Conservation (phyloP, 306 rosid genomes). For the Comarum palustre region DNA sequence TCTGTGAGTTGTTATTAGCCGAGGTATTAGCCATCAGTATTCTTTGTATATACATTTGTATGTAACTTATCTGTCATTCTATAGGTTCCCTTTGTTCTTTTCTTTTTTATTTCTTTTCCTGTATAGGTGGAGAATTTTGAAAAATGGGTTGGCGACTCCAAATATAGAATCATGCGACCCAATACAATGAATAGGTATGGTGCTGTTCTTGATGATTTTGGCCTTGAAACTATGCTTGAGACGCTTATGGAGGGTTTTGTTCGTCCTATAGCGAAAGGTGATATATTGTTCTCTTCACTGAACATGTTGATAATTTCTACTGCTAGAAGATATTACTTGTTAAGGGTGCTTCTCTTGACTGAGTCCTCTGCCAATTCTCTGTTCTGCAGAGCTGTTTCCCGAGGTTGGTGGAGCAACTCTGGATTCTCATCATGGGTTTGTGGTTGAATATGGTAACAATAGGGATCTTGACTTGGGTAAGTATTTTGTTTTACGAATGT, state of each 20-base stretch:
- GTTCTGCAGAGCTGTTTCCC: slow-evolving; percentile 63
- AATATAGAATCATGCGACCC: slow-evolving; percentile 80
- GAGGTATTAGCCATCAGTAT: slow-evolving; percentile 57
- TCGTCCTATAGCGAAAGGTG: slow-evolving; percentile 72
- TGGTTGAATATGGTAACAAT: slow-evolving; percentile 81
- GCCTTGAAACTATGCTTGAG: slow-evolving; percentile 75
- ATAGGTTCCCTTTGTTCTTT: slow-evolving; percentile 12
- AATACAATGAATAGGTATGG: slow-evolving; percentile 84
- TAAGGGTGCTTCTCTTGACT: background rate
- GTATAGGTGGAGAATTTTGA: slow-evolving; percentile 84
- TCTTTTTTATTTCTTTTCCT: slow-evolving; percentile 40
- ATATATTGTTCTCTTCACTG: slow-evolving; percentile 13
- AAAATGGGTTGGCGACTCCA: slow-evolving; percentile 71
- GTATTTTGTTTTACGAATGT: slow-evolving; percentile 24
- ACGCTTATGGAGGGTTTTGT: slow-evolving; percentile 66
- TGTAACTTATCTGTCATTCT: slow-evolving; percentile 23
- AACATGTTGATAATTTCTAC: slow-evolving; percentile 21
- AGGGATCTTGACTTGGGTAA: slow-evolving; percentile 83
- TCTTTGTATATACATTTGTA: slow-evolving; percentile 23
- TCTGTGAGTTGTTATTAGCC: slow-evolving; percentile 62
- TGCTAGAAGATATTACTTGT: slow-evolving; percentile 6
- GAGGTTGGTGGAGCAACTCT: slow-evolving; percentile 82
- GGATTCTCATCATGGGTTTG: slow-evolving; percentile 92
- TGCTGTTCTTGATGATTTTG: slow-evolving; percentile 92
- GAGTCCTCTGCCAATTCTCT: slow-evolving; percentile 2